phyloP scores from a whole-genome alignment of 129 eudicot species.

The Pulicaria dysenterica region DNA sequence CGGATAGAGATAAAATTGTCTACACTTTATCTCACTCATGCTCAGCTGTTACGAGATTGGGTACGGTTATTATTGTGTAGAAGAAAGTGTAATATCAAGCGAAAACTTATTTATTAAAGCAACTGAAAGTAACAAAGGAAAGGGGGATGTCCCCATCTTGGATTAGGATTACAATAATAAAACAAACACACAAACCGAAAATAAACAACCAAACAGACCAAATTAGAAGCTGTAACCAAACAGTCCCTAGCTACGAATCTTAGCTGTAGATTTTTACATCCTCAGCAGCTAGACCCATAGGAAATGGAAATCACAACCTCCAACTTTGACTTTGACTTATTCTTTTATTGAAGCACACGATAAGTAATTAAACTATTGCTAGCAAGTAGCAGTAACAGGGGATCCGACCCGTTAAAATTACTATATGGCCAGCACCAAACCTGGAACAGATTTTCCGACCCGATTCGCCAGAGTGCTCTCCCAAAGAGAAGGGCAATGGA shows the following conservation, averaged over 20 bases:
- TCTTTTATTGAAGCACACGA: constrained; percentile 34
- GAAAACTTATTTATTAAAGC: constrained; percentile 36
- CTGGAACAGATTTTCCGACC: constrained; percentile 92
- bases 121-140: constrained; percentile 28
- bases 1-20: too few relatives aligned
- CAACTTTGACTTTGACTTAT: constrained; percentile 36
- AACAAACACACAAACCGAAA: constrained; percentile 15
- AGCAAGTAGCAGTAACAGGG: neutral
- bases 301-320: constrained; percentile 4
- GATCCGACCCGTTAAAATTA: neutral
- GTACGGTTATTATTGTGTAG: too few relatives aligned
- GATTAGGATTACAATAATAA: constrained; percentile 18
- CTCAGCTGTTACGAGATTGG: too few relatives aligned
- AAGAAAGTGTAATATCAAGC: constrained; percentile 1
- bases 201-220: neutral
- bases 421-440: constrained; percentile 80
- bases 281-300: constrained; percentile 39
- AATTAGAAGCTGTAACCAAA: constrained; percentile 30
- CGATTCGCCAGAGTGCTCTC: constrained; percentile 68
- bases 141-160: constrained; percentile 34
- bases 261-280: constrained; percentile 49
- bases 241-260: constrained; percentile 42
- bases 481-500: constrained; percentile 83
- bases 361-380: neutral
- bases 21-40: too few relatives aligned